Evolutionary conservation across 768 basidiomycete species (phyloP).

Genomic region (Exsudoporus frostii): DNA sequence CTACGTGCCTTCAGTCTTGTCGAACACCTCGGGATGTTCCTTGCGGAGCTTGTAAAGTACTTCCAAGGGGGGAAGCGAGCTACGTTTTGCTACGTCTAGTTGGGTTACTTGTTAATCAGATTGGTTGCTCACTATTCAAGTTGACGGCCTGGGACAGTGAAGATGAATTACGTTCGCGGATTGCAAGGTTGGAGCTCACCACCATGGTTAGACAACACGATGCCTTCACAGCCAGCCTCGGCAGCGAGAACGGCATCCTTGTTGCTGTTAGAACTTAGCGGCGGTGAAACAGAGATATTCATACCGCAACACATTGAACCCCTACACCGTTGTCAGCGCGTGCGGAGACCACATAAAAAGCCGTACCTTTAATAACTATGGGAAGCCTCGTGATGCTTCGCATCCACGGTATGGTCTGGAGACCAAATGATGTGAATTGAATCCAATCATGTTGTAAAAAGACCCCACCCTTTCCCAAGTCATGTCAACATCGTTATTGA

Average conservation of each 20-base stretch:
- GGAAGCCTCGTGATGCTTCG: slow-evolving; percentile 66
- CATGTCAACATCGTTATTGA: slow-evolving; percentile 71
- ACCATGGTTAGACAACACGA: slow-evolving; percentile 89
- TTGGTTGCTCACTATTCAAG: slow-evolving; percentile 62
- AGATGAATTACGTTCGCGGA: neutral
- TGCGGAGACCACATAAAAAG: neutral
- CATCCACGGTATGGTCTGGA: slow-evolving; percentile 74
- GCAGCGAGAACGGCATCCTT: slow-evolving; percentile 85
- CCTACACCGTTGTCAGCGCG: slow-evolving; percentile 37
- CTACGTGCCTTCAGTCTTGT: slow-evolving; percentile 60
- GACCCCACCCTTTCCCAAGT: slow-evolving; percentile 63
- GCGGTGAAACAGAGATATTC: neutral
- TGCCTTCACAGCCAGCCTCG: slow-evolving; percentile 82
- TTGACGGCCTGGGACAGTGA: slow-evolving; percentile 52
- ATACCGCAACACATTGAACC: slow-evolving; percentile 70
- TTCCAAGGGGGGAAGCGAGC: slow-evolving; percentile 75
- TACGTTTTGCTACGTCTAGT: slow-evolving; percentile 28
- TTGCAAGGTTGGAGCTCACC: slow-evolving; percentile 39
- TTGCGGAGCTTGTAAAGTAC: slow-evolving; percentile 70
- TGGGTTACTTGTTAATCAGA: neutral
- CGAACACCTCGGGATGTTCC: slow-evolving; percentile 72
- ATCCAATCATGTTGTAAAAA: neutral
- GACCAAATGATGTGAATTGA: neutral
- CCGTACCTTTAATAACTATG: slow-evolving; percentile 67
- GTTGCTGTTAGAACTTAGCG: slow-evolving; percentile 8